Conservation (phyloP, 352 stramenopile genomes). For the Phytophthora boehmeriae region DNA sequence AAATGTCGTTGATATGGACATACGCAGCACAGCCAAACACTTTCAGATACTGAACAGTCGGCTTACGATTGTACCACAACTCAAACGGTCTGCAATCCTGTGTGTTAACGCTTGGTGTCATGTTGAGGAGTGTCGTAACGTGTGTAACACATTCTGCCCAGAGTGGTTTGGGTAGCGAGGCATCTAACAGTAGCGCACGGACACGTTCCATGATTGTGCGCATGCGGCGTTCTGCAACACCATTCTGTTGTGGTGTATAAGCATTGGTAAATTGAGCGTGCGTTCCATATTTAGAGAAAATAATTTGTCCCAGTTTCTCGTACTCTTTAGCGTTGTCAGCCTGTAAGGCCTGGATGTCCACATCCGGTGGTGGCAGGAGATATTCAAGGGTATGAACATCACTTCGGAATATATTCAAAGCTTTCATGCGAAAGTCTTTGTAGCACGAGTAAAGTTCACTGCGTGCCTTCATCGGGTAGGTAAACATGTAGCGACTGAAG, state of each 20-base stretch:
- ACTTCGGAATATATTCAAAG: too few species aligned
- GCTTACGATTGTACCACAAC: not conserved
- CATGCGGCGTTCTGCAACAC: not conserved
- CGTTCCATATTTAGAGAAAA: too few species aligned
- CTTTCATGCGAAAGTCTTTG: too few species aligned
- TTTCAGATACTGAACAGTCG: not conserved
- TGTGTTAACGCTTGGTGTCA: not conserved
- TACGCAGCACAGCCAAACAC: not conserved
- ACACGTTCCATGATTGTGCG: too few species aligned
- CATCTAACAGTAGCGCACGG: too few species aligned
- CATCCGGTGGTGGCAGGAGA: not conserved
- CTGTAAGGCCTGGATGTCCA: not conserved
- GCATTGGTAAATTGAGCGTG: not conserved
- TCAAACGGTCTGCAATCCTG: not conserved
- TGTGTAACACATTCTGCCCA: too few species aligned
- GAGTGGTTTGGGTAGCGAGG: too few species aligned
- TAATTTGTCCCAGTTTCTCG: too few species aligned
- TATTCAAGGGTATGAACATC: not conserved
- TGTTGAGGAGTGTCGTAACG: too few species aligned
- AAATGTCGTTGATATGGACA: too few species aligned
- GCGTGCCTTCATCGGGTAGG: too few species aligned
- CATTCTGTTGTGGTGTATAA: not conserved
- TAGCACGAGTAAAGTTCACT: not conserved
- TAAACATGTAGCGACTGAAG: not conserved
- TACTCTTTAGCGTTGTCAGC: too few species aligned